phyloP scores from a whole-genome alignment of 2,329 filamentous ascomycete genomes.

The Paramyrothecium sp. region DNA sequence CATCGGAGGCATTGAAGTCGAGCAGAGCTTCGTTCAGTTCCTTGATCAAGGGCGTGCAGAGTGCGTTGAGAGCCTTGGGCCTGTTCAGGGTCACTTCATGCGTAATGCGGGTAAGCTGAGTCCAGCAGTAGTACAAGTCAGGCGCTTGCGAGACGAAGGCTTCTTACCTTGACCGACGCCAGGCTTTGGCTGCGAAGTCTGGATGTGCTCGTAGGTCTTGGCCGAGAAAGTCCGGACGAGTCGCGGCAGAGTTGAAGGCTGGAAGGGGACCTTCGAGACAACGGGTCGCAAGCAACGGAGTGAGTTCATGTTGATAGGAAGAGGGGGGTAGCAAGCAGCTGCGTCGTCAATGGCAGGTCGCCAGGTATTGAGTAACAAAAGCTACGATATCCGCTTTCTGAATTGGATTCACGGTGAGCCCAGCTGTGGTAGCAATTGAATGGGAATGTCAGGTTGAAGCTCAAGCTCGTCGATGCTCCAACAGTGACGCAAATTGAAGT shows the following conservation, averaged over 20 bases:
- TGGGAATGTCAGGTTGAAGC: not conserved
- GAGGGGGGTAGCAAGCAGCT: not conserved
- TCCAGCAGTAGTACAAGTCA: too few species aligned
- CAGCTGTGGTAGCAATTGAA: not conserved
- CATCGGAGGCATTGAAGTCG: constrained; percentile 66
- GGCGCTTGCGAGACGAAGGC: not conserved
- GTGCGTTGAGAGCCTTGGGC: constrained; percentile 91
- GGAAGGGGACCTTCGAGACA: constrained; percentile 46
- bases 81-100: constrained; percentile 82
- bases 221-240: constrained; percentile 53
- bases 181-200: constrained; percentile 79
- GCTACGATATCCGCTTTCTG: not conserved
- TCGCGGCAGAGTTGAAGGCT: constrained; percentile 55
- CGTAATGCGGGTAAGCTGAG: not conserved
- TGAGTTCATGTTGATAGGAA: constrained; percentile 48
- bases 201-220: constrained; percentile 72
- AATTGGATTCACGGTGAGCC: not conserved
- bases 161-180: constrained; percentile 81
- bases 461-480: constrained; percentile 8
- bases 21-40: constrained; percentile 82
- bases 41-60: constrained; percentile 84
- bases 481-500: constrained; percentile 21
- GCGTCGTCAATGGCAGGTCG: not conserved
- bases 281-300: constrained; percentile 60
- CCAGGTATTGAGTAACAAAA: not conserved